Base-by-base conservation (phyloP, 116 monocot species). In the Posidonia oceanica region DNA sequence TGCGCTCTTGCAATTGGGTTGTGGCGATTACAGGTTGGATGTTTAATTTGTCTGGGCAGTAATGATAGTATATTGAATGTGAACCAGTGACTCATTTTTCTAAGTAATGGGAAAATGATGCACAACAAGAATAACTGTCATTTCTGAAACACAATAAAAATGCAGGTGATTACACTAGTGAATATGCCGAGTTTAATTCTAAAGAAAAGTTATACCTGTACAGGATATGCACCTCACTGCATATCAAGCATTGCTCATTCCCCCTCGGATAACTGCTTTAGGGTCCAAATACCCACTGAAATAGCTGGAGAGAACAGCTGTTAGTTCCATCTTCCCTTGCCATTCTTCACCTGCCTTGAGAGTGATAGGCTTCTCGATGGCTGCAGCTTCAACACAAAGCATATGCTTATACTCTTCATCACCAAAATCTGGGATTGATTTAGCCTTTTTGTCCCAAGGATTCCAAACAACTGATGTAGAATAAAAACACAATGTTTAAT, bases 371-470 rank as follows among this genome's bases (percentile, higher is more conserved):
- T 84, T 84, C 71, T 95, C 94, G 54, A 95, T 62, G 66, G 84
- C 76, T 38, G 91, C 91, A 57, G 94, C 82, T 67, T 88, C 94
- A 18, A 95, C 76, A 75, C 88, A 90, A 7, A 95, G 64, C 94
- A 95, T 95, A 29, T 84, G 72, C 70, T 91, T 91, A 80, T 88
- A 95, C 41, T 95, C 94, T 15, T 95, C 88, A 69, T 95, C 91
- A 12, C 88, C 94, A 82, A 95, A 81, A 81, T 95, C 94, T 29
- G 71, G 41, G 75, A 95, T 88, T 41, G 88, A 71, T 74, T 91
- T 95, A 7, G 88, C 84, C 62, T 86, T 91, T 79, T 86, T 95
- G 71, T 91, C 88, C 94, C 94, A 95, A 21, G 94, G 94, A 80
- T 95, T 95, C 94, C 94, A 95, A 14, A 95, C 86, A 71, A 91